Evolutionary conservation across 306 rosid species (phyloP), one percentile per base, ranked within the genome.

Genomic region (Coriaria nepalensis): DNA sequence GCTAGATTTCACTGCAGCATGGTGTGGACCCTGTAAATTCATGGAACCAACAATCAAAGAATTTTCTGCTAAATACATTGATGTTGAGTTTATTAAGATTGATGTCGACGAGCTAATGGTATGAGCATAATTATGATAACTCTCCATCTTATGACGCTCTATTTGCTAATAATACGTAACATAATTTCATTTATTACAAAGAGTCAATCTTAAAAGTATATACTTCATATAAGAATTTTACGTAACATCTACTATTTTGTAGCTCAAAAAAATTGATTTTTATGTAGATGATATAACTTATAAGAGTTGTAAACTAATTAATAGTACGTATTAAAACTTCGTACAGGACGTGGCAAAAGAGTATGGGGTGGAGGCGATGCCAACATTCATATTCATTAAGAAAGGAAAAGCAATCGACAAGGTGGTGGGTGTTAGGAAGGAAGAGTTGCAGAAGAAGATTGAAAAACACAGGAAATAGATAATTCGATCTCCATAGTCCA

Each of bases 21-120:
- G 93, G 93, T 85, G 95, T 57, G 69, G 69, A 61, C 87, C 93
- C 14, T 85, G 95, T 62, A 65, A 67, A 53, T 47, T 61, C 20
- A 81, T 85, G 78, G 78, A 81, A 39, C 74, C 87, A 12, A 41
- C 52, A 33, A 58, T 85, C 35, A 53, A 67, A 43, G 76, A 71
- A 14, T 72, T 63, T 62, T 66, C 78, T 15, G 70, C 65, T 34
- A 68, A 70, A 60, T 80, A 65, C 68, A 56, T 59, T 0, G 79
- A 81, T 45, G 80, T 78, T 13, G 80, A 68, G 47, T 78, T 78
- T 52, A 61, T 85, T 66, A 64, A 68, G 75, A 54, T 78, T 55
- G 95, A 84, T 57, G 92, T 75, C 4, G 86, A 84, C 35, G 79
- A 75, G 45, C 51, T 84, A 36, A 35, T 56, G 60, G 87, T 80